Evolutionary conservation across 495 filamentous ascomycete species (phyloP), one percentile per base, ranked within the genome.

Genomic region (Neurospora sp.): DNA sequence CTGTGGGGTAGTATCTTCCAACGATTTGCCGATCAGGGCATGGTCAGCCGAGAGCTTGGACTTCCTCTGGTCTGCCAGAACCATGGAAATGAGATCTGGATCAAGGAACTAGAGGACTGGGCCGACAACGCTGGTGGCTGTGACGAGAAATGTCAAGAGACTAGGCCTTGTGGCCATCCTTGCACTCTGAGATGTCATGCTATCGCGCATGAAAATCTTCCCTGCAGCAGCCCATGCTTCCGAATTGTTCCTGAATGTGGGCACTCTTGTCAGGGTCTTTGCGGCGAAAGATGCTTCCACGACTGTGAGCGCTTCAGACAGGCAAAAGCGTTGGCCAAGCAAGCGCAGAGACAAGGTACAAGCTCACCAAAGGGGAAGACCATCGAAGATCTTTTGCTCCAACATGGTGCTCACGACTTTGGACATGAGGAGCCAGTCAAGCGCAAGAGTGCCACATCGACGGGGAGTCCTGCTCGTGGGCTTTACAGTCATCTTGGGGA

Each of bases 201-300:
- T 14, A 87, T 89, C 0, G 87, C 87, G 74, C 86, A 92, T 70
- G 78, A 79, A 0, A 84, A 85, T 68, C 79, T 93, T 0, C 90
- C 89, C 27, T 97, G 93, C 76, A 88, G 85, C 4, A 70, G 85
- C 47, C 85, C 91, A 3, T 96, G 93, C 74, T 76, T 81, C 27
- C 2, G 83, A 85, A 44, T 45, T 37, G 0, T 83, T 95, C 7
- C 53, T 35, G 27, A n/a, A 0, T 96, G 93, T 78, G 89, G 91
- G 0, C 90, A 94, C 75, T 84, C 82, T 5, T 87, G 86, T 69
- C 74, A 83, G 31, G 75, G 47, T 3, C 39, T 77, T 4, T 87
- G 85, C 70, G 77, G 83, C n/a, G 77, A 84, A 45, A 20, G 59
- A 0, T 87, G 84, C 44, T 47, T n/a, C 0, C 84, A 83, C 59